Evolutionary conservation across 306 rosid species (phyloP), one percentile per base, ranked within the genome.

Genomic region (Alnus glutinosa): DNA sequence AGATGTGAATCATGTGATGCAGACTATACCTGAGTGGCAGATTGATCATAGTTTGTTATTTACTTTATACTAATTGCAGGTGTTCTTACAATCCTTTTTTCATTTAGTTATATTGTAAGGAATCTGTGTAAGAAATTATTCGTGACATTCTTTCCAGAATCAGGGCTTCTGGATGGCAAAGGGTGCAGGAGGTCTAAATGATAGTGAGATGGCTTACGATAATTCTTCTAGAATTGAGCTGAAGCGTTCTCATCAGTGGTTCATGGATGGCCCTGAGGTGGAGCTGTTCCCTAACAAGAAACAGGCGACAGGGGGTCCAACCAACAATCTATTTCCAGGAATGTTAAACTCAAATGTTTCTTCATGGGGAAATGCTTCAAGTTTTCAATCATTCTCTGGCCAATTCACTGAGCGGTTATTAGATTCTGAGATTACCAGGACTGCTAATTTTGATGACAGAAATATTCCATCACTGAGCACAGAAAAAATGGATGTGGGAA

Each of bases 201-300:
- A 87, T n/a, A 82, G 87, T 79, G 98, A 88, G 75, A 68, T 64
- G 81, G 57, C 86, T 11, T 79, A 61, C 50, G 89, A 87, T 57
- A 83, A 79, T 78, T 85, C 94, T 46, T 88, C 89, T 62, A 85
- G 86, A 80, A 49, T 78, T 19, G 98, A 90, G 73, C 75, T 90
- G 62, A 93, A 93, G 90, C 90, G 94, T 1, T 52, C 90, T 83
- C 92, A 87, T 83, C 97, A 86, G 80, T 87, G 87, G 91, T 85
- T 91, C 81, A 80, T 85, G 88, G 95, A 91, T 82, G 89, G 85
- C 52, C 88, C 86, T 63, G 97, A 79, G 74, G 88, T 82, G 86
- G 92, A 87, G 81, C 63, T 82, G 47, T 61, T 82, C 75, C 91
- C 94, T 42, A 89, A 79, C 82, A 93, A 91, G 92, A 91, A 91